Percentiles rank a stretch among this genome's conserved stretches.
phyloP scores from a whole-genome alignment of 768 basidiomycete species.

The Amyloporia xantha region DNA sequence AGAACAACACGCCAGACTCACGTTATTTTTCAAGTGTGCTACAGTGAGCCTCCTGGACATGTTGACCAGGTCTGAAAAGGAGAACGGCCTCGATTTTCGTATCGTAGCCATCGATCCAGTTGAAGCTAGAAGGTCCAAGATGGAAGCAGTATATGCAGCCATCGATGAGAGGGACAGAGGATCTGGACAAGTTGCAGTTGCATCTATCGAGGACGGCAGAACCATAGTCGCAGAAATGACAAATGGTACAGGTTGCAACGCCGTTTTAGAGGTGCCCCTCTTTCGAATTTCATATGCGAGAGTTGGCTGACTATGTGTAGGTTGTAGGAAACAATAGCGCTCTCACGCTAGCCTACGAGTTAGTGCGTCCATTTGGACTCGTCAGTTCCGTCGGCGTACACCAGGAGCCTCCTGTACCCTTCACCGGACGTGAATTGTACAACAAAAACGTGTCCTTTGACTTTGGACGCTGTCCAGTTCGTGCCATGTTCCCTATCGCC shows the following conservation, averaged over 20 bases:
- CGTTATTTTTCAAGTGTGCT: slow-evolving; percentile 39
- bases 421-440: slow-evolving; percentile 52
- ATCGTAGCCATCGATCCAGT: slow-evolving; percentile 62
- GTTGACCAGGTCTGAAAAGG: slow-evolving; percentile 33
- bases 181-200: slow-evolving; percentile 41
- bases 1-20: not conserved
- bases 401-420: slow-evolving; percentile 44
- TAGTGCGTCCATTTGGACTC: slow-evolving; percentile 71
- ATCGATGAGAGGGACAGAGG: slow-evolving; percentile 40
- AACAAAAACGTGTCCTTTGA: slow-evolving; percentile 75
- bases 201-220: slow-evolving; percentile 47
- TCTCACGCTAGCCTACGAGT: slow-evolving; percentile 55
- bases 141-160: slow-evolving; percentile 47
- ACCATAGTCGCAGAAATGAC: slow-evolving; percentile 46
- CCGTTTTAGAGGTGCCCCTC: slow-evolving; percentile 55
- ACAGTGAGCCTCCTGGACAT: slow-evolving; percentile 58
- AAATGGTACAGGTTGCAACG: slow-evolving; percentile 50
- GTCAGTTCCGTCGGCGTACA: slow-evolving; percentile 75
- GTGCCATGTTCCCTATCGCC: slow-evolving; percentile 69
- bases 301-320: slow-evolving; percentile 28
- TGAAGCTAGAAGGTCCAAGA: slow-evolving; percentile 50
- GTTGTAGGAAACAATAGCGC: slow-evolving; percentile 66
- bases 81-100: slow-evolving; percentile 33
- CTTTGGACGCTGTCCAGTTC: slow-evolving; percentile 78
- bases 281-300: not conserved